phyloP scores from a whole-genome alignment of 768 basidiomycete species.

The Leccinum boreale region DNA sequence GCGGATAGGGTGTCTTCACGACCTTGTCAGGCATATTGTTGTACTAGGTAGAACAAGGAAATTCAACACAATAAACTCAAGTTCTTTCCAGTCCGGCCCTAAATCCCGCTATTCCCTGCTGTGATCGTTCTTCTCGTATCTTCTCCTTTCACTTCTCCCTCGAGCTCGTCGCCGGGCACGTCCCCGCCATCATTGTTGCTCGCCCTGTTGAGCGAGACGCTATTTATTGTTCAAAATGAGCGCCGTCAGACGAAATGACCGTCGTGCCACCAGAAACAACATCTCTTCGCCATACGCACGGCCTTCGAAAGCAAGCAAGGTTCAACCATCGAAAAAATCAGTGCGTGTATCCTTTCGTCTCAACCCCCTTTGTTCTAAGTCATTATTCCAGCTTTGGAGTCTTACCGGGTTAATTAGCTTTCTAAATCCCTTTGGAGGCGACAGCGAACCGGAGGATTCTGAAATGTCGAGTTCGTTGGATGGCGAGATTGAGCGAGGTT shows the following conservation, averaged over 20 bases:
- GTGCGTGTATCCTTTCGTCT: conserved; percentile 29
- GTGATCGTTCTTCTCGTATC: conserved; percentile 23
- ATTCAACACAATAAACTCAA: not conserved
- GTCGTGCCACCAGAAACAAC: conserved; percentile 35
- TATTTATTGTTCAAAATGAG: conserved; percentile 44
- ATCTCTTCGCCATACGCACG: conserved; percentile 58
- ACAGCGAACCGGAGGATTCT: conserved; percentile 19
- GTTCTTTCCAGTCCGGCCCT: conserved; percentile 28
- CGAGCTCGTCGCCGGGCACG: conserved; percentile 7
- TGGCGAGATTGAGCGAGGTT: conserved; percentile 27
- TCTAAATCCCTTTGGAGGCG: conserved; percentile 45
- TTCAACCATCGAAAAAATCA: conserved; percentile 41
- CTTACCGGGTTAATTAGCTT: conserved; percentile 47
- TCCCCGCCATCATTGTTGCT: not conserved
- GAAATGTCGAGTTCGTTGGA: conserved; percentile 20
- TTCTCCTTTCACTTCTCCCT: conserved; percentile 16
- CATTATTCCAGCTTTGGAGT: conserved; percentile 43
- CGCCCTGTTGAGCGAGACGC: conserved; percentile 2
- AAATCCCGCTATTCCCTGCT: conserved; percentile 21
- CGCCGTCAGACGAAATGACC: conserved; percentile 48
- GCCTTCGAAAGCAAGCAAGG: conserved; percentile 24
- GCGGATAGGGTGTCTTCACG: conserved; percentile 70
- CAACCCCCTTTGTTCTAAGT: conserved; percentile 10
- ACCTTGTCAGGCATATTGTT: conserved; percentile 41
- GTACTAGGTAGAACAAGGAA: conserved; percentile 3